Evolutionary conservation across 192 early-diverging fungal species (phyloP).

Genomic region (Podochytrium sp.): DNA sequence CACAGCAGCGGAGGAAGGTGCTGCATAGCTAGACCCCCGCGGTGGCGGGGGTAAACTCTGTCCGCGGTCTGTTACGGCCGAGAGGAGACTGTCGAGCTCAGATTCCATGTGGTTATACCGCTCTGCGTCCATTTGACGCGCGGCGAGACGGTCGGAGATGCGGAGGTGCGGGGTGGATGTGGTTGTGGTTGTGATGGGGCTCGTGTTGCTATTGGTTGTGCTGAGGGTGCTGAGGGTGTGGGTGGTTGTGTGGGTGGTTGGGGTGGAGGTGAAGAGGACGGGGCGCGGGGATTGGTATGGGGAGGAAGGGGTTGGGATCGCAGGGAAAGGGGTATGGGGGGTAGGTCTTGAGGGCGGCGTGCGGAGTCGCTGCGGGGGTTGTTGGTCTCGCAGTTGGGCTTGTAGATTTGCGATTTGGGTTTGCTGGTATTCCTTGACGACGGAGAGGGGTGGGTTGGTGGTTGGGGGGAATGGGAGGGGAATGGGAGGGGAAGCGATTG

Average conservation of each 20-base stretch:
- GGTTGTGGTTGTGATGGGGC: not conserved
- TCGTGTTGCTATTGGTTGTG: not conserved
- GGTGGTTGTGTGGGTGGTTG: conserved; percentile 1
- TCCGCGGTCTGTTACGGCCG: not conserved
- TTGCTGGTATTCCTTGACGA: not conserved
- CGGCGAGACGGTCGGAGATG: conserved; percentile 17
- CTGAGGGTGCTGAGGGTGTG: not conserved
- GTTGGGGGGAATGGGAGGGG: not conserved
- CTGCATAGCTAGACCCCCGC: not conserved
- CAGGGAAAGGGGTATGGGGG: not conserved
- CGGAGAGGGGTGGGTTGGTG: not conserved
- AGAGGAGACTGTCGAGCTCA: conserved; percentile 16
- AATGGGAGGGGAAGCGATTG: not conserved
- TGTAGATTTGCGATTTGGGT: not conserved
- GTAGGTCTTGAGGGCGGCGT: not conserved
- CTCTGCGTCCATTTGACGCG: not conserved
- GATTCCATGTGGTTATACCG: conserved; percentile 11
- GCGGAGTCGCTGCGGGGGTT: not conserved
- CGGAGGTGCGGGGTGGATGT: not conserved
- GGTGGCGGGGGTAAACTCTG: not conserved
- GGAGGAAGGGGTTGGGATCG: not conserved
- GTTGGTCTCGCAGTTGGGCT: not conserved
- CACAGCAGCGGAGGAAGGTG: not conserved
- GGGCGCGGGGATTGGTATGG: not conserved
- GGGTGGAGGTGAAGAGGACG: not conserved